phyloP scores from a whole-genome alignment of 495 filamentous ascomycete species.

The Bacidia gigantensis region DNA sequence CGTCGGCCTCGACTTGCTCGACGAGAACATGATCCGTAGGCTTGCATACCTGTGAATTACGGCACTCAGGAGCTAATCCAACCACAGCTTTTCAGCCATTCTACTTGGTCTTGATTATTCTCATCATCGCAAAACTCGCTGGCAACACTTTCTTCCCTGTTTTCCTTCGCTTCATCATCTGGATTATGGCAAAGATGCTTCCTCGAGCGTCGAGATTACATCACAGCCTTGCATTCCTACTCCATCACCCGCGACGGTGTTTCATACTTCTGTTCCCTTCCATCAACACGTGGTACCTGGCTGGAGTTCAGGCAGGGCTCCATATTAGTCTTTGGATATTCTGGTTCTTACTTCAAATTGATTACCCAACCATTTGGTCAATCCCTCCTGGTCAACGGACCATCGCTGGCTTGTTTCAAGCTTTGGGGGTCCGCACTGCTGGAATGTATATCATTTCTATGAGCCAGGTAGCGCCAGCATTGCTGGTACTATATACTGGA shows the following conservation, averaged over 20 bases:
- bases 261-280: too few species aligned
- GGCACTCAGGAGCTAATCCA: slow-evolving; percentile 13
- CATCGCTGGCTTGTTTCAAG: slow-evolving; percentile 74
- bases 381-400: slow-evolving; percentile 46
- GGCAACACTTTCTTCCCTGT: slow-evolving; percentile 74
- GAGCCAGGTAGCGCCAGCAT: slow-evolving; percentile 49
- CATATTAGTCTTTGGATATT: slow-evolving; percentile 35
- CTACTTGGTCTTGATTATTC: slow-evolving; percentile 59
- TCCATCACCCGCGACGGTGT: slow-evolving; percentile 53
- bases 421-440: slow-evolving; percentile 63
- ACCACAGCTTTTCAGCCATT: slow-evolving; percentile 48
- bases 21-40: slow-evolving; percentile 51
- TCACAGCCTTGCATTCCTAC: slow-evolving; percentile 58
- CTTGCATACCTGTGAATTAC: background rate
- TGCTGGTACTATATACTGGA: slow-evolving; percentile 73
- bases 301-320: too few species aligned
- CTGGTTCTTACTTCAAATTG: slow-evolving; percentile 28
- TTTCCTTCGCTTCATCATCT: slow-evolving; percentile 65
- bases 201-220: too few species aligned
- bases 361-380: slow-evolving; percentile 45
- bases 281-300: too few species aligned
- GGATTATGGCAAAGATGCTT: slow-evolving; percentile 40
- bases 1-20: too few species aligned
- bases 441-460: slow-evolving; percentile 77
- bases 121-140: slow-evolving; percentile 64